Evolutionary conservation across 1,139 yeast genomes (phyloP).

Genomic region (Yamadazyma dushanensis): DNA sequence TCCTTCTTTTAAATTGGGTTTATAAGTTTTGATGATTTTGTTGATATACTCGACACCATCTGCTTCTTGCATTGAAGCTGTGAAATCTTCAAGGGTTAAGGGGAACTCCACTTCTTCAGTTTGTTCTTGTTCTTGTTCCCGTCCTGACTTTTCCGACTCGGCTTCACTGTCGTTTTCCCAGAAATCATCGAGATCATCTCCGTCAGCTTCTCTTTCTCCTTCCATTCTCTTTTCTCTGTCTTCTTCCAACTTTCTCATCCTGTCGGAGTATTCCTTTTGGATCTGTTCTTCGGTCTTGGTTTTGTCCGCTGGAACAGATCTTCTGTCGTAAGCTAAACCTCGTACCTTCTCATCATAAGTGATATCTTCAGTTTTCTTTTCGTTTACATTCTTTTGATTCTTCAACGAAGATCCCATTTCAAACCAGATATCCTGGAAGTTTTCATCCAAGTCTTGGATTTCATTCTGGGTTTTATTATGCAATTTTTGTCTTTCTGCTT

Average conservation of each 20-base stretch:
- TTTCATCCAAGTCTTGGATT: slow-evolving; percentile 75
- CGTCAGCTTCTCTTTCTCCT: slow-evolving; percentile 63
- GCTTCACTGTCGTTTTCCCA: slow-evolving; percentile 56
- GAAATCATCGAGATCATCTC: slow-evolving; percentile 69
- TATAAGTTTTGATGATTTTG: slow-evolving; percentile 59
- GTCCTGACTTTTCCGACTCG: slow-evolving; percentile 26
- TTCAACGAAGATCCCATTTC: slow-evolving; percentile 34
- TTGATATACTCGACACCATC: slow-evolving; percentile 47
- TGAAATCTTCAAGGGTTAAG: slow-evolving; percentile 58
- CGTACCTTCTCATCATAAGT: slow-evolving; percentile 77
- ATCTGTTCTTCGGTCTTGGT: slow-evolving; percentile 91
- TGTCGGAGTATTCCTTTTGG: slow-evolving; percentile 64
- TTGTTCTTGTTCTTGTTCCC: slow-evolving; percentile 26
- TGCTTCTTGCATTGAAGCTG: slow-evolving; percentile 38
- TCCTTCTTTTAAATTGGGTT: slow-evolving; percentile 78
- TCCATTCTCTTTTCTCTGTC: slow-evolving; percentile 85
- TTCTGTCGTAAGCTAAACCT: slow-evolving; percentile 76
- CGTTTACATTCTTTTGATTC: slow-evolving; percentile 20
- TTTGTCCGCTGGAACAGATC: slow-evolving; percentile 95
- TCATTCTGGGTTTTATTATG: slow-evolving; percentile 70
- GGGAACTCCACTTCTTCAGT: slow-evolving; percentile 19
- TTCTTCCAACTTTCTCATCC: slow-evolving; percentile 66
- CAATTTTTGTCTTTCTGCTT: slow-evolving; percentile 81
- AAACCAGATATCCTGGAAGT: slow-evolving; percentile 73
- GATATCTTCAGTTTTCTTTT: slow-evolving; percentile 47